Base-by-base conservation (phyloP, 371 early-diverging fungal species). In the Mucor piriformis region DNA sequence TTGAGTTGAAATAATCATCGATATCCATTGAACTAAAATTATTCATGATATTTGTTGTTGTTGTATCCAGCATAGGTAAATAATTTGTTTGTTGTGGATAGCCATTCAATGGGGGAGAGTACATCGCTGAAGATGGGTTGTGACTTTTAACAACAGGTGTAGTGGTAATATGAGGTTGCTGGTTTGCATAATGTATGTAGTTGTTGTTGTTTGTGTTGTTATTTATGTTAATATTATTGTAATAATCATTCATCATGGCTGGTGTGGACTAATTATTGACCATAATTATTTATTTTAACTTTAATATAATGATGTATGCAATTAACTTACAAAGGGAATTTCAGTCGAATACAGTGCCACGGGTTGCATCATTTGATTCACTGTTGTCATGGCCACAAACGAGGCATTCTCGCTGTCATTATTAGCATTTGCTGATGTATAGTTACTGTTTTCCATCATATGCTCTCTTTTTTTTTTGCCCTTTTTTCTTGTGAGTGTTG, bases 81-180 rank as follows among this genome's bases (percentile, higher is more conserved):
- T 25, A 51, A 29, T 57, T 51, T 55, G 48, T 23, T 23, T 50
- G 63, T 34, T 56, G 61, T 24, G 37, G 12, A 40, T 33, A 20
- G n/a, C 29, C 24, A 20, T 16, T 49, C 15, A 49, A 24, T 15
- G 49, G 57, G 11, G 57, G 24, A 29, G 59, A 29, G 38, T 40
- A 42, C 50, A 57, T 49, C 10, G 16, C 13, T 20, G 49, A 37
- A 49, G 49, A 20, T 34, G 56, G 27, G 24, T 27, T 32, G 33
- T 66, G 66, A 37, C 66, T 66, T 46, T 61, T 66, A n/a, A 66
- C 66, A 33, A 66, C 56, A 35, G 66, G 66, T 2, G 66, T 57
- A n/a, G 52, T 51, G 29, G 57, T 57, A 37, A 61, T 61, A 54
- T 61, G 61, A 49, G 61, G 54, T 49, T 46, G 46, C 18, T 42